Conservation (phyloP, 371 early-diverging fungal genomes). For the Rhizopus sp. region DNA sequence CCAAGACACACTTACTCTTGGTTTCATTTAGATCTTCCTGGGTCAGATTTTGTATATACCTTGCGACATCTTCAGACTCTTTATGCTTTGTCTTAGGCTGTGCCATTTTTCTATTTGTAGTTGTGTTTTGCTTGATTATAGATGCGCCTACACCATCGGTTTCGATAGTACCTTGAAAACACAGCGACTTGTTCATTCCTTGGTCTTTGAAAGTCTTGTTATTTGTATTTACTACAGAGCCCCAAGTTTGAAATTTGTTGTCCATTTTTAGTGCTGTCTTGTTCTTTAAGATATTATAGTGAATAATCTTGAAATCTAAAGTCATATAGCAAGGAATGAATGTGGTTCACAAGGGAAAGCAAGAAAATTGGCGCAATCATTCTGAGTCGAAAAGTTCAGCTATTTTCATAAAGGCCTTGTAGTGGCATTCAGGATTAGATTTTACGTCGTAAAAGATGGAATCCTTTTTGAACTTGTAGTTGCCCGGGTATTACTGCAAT, state of each 20-base stretch:
- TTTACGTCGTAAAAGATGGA: constrained; percentile 2
- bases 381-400: not conserved
- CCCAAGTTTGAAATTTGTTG: constrained; percentile 1
- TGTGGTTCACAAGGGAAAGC: no score
- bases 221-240: not conserved
- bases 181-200: constrained; percentile 5
- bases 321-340: no score
- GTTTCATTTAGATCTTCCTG: not conserved
- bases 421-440: not conserved
- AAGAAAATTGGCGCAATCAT: no score
- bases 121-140: constrained; percentile 1
- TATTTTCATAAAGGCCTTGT: not conserved
- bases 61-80: not conserved
- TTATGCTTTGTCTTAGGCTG: not conserved
- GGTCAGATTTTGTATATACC: not conserved
- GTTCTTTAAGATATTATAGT: no score
- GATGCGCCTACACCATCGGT: constrained; percentile 14
- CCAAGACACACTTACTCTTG: not conserved
- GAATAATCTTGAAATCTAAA: no score
- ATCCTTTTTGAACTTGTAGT: not conserved
- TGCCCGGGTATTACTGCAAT: not conserved
- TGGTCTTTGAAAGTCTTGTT: constrained; percentile 2
- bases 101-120: not conserved
- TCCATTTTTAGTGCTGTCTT: no score
- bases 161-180: constrained; percentile 6